phyloP scores from a whole-genome alignment of 169 alveolate species.

The Miamiensis avidus region DNA sequence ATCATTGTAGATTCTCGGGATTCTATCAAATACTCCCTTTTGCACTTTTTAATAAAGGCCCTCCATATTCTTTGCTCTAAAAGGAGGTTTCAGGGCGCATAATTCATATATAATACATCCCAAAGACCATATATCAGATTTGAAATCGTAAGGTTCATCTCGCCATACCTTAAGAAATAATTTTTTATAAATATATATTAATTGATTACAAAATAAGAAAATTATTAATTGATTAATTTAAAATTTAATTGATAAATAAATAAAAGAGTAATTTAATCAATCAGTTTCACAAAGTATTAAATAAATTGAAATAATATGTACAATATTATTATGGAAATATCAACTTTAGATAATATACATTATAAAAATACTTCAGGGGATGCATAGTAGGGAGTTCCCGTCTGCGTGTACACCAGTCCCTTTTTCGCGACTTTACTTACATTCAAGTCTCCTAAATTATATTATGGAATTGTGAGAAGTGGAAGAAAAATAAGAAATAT shows the following conservation, averaged over 20 bases:
- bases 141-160: constrained; percentile 67
- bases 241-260: too few relatives aligned
- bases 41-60: constrained; percentile 72
- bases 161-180: constrained; percentile 65
- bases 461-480: constrained; percentile 60
- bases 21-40: constrained; percentile 49
- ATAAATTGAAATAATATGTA: too few relatives aligned
- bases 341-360: too few relatives aligned
- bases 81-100: constrained; percentile 66
- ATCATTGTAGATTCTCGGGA: neutral
- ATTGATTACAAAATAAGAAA: too few relatives aligned
- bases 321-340: too few relatives aligned
- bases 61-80: constrained; percentile 77
- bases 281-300: too few relatives aligned
- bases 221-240: too few relatives aligned
- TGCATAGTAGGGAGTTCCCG: constrained; percentile 45
- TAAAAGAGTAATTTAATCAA: too few relatives aligned
- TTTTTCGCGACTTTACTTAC: constrained; percentile 59
- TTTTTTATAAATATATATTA: too few relatives aligned
- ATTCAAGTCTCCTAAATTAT: constrained; percentile 64
- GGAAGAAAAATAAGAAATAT: too few relatives aligned
- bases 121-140: constrained; percentile 80
- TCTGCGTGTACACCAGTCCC: constrained; percentile 65
- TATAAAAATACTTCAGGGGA: neutral
- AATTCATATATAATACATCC: constrained; percentile 82